Base-by-base conservation (phyloP, 805 yeast species). In the Priceomyces haplophilus region DNA sequence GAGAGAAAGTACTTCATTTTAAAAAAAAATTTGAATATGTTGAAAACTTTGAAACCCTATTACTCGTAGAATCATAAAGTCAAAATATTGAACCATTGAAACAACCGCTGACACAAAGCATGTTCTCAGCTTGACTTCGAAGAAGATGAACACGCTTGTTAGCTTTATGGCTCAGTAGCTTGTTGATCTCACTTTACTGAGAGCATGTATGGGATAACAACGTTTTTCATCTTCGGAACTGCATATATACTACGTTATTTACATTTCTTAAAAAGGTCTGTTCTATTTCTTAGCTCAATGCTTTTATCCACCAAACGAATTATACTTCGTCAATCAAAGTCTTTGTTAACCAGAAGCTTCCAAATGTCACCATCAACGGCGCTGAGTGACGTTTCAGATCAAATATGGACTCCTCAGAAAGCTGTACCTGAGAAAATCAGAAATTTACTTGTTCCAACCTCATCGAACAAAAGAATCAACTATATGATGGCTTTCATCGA, bases 401-500 rank as follows among this genome's bases (percentile, higher is more conserved):
- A 13, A n/a, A 12, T 47, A 35, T 81, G 87, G 87, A 71, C 67
- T 18, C 83, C 82, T 3, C 76, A 78, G 48, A 58, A 59, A 15
- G 79, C 77, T 1, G 66, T 42, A 37, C 54, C 71, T 43, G 48
- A 41, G 3, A 43, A 46, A 21, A 40, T 42, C 27, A 41, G 38
- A 29, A 34, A 29, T 20, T 34, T 45, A 12, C 37, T 45, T 15
- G 25, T 31, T 8, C 44, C 44, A 41, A 35, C 34, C 16, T 44
- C 49, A 6, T 59, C 62, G 3, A 46, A 44, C 29, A 35, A 50
- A 21, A 47, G 48, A 21, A 55, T 69, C 38, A 76, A 78, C 53
- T 79, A 80, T 59, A 74, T 82, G 40, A 54, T 79, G 34, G 77
- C 78, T 12, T 78, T 80, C 48, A 62, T 80, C 40, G 88, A 87